Evolutionary conservation across 1,139 yeast species (phyloP).

Genomic region (Candida albicans): DNA sequence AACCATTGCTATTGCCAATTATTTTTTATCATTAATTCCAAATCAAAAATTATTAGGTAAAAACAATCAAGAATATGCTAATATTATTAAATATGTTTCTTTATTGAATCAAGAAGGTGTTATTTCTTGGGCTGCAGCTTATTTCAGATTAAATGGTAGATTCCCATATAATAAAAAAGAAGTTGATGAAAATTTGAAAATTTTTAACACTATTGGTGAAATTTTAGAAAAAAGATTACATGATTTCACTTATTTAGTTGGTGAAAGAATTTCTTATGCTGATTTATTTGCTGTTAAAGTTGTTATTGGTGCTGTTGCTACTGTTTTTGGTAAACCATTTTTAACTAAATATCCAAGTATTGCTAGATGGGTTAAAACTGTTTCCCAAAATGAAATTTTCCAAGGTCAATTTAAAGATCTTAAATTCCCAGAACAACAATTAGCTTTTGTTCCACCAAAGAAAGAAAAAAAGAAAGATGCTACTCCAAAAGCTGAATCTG

Average conservation of each 20-base stretch:
- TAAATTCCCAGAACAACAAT: conserved; percentile 63
- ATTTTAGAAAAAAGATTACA: conserved; percentile 65
- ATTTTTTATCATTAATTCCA: conserved; percentile 38
- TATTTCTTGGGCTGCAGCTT: conserved; percentile 37
- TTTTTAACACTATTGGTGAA: conserved; percentile 39
- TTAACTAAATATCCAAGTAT: conserved; percentile 69
- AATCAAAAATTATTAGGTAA: conserved; percentile 50
- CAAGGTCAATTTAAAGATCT: conserved; percentile 41
- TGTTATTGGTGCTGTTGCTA: conserved; percentile 61
- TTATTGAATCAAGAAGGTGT: conserved; percentile 65
- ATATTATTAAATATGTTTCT: conserved; percentile 80
- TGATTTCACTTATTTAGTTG: conserved; percentile 83
- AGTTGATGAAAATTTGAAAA: conserved; percentile 54
- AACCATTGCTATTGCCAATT: conserved; percentile 66
- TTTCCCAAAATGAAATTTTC: conserved; percentile 57
- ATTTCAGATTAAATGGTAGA: conserved; percentile 33
- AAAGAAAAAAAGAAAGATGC: conserved; percentile 59
- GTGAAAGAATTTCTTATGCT: conserved; percentile 85
- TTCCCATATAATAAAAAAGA: conserved; percentile 74
- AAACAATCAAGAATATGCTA: conserved; percentile 65
- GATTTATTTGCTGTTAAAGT: conserved; percentile 69
- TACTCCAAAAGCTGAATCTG: conserved; percentile 22
- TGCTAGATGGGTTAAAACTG: conserved; percentile 84
- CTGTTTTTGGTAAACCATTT: conserved; percentile 74
- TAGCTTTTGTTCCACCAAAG: conserved; percentile 74